Conservation (phyloP, 2,329 filamentous ascomycete species). For the Juglanconis sp. region DNA sequence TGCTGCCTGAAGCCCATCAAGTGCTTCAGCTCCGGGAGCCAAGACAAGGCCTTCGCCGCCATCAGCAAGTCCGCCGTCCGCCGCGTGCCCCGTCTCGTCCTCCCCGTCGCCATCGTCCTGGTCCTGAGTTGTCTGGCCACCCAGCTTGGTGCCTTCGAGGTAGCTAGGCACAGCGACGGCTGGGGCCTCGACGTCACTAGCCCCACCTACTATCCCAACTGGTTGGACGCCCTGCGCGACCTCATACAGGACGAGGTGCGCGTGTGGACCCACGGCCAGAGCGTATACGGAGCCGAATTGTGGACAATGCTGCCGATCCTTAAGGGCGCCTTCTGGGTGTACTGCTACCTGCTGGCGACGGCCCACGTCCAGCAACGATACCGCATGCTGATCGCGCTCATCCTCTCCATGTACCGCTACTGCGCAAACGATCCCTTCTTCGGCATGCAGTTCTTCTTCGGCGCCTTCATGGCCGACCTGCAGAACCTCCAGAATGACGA, state of each 20-base stretch:
- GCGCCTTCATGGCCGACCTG: constrained; percentile 19
- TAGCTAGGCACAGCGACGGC: constrained; percentile 15
- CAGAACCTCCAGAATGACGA: constrained; percentile 10
- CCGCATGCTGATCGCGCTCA: constrained; percentile 18
- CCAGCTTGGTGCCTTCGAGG: constrained; percentile 16
- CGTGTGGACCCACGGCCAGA: constrained; percentile 15
- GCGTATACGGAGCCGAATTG: constrained; percentile 17
- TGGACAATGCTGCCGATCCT: constrained; percentile 20
- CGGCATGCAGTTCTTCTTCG: constrained; percentile 20
- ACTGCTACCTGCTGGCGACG: constrained; percentile 16
- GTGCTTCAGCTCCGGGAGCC: constrained; percentile 14
- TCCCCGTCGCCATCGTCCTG: constrained; percentile 16
- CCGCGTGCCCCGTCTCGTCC: constrained; percentile 16
- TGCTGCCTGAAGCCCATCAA: constrained; percentile 16
- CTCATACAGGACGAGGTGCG: constrained; percentile 16
- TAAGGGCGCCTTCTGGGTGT: constrained; percentile 20
- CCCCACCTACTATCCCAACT: constrained; percentile 11
- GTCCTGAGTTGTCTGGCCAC: constrained; percentile 15
- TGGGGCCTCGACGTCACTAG: constrained; percentile 16
- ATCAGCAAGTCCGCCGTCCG: constrained; percentile 18
- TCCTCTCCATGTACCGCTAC: constrained; percentile 14
- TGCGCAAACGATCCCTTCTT: constrained; percentile 19
- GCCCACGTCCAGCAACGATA: constrained; percentile 17
- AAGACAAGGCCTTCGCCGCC: constrained; percentile 18
- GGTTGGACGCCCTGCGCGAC: constrained; percentile 8